Conservation (phyloP, 2,329 filamentous ascomycete species). For the Aspergillus vadensis region DNA sequence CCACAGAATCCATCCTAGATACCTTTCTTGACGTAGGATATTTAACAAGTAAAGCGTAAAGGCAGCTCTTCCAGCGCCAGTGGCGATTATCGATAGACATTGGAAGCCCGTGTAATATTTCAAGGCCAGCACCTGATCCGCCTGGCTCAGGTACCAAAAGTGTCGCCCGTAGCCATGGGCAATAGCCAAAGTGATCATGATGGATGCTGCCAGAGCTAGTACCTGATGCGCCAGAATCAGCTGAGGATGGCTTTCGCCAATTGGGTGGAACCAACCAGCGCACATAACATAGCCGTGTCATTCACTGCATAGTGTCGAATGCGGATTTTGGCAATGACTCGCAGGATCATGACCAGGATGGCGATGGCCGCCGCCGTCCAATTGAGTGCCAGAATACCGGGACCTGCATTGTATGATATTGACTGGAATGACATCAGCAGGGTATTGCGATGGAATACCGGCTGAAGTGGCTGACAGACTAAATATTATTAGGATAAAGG, state of each 20-base stretch:
- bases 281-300: slow-evolving; percentile 15
- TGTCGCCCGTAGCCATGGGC: slow-evolving; percentile 3
- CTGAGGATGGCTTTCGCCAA: no score
- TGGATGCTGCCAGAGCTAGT: not conserved
- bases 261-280: slow-evolving; percentile 5
- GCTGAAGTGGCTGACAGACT: not conserved
- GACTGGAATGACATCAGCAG: not conserved
- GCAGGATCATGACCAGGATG: slow-evolving; percentile 6
- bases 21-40: slow-evolving; percentile 9
- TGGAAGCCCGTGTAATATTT: slow-evolving; percentile 1
- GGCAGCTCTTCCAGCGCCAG: slow-evolving; percentile 5
- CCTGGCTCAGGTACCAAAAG: not conserved
- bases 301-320: slow-evolving; percentile 14
- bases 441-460: not conserved
- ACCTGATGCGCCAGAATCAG: not conserved
- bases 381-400: not conserved
- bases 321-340: slow-evolving; percentile 11
- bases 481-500: not conserved
- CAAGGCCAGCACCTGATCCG: not conserved
- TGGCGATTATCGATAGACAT: not conserved
- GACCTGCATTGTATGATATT: not conserved
- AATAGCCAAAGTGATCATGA: not conserved
- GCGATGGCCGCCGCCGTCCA: slow-evolving; percentile 7
- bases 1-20: not conserved
- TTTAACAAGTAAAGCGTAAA: slow-evolving; percentile 11